These are phyloP conservation scores for Trichoderma afroharzianum DNA, from an alignment of 2,329 filamentous ascomycete genomes.

Conservation along the genomic window DNA sequence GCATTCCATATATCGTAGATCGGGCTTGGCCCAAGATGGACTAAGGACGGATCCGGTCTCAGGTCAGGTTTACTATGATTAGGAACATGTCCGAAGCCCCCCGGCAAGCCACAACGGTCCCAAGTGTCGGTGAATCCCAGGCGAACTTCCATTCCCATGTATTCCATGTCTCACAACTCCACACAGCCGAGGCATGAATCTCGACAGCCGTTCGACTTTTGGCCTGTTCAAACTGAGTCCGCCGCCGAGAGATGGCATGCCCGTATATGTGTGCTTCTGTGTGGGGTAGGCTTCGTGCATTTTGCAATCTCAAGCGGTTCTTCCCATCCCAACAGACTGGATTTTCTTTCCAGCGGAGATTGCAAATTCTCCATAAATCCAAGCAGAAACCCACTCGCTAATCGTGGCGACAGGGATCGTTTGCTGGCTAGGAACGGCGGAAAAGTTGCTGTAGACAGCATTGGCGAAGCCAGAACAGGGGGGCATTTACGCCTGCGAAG, in stretches of 20 bases:
- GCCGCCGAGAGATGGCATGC: not conserved
- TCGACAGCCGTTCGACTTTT: not conserved
- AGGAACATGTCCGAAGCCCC: not conserved
- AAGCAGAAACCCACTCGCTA: not conserved
- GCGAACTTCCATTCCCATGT: not conserved
- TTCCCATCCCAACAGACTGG: slow-evolving; percentile 6
- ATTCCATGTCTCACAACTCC: not conserved
- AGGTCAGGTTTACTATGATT: not conserved
- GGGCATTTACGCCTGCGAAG: not conserved
- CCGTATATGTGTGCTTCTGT: not conserved
- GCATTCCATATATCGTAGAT: not conserved
- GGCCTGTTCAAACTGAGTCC: not conserved
- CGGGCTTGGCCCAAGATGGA: not conserved
- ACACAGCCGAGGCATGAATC: slow-evolving; percentile 1
- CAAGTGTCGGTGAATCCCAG: not conserved
- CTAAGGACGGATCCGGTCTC: not conserved
- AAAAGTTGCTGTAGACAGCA: not conserved
- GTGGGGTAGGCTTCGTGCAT: not conserved
- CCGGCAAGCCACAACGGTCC: not conserved
- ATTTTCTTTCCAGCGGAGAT: not conserved
- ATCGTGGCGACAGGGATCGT: not conserved
- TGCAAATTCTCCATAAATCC: not conserved
- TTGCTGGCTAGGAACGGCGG: not conserved
- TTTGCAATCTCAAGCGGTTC: not conserved
- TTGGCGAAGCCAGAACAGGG: not conserved